Evolutionary conservation across 371 early-diverging fungal genomes (phyloP).

Genomic region (Apophysomyces ossiformis): DNA sequence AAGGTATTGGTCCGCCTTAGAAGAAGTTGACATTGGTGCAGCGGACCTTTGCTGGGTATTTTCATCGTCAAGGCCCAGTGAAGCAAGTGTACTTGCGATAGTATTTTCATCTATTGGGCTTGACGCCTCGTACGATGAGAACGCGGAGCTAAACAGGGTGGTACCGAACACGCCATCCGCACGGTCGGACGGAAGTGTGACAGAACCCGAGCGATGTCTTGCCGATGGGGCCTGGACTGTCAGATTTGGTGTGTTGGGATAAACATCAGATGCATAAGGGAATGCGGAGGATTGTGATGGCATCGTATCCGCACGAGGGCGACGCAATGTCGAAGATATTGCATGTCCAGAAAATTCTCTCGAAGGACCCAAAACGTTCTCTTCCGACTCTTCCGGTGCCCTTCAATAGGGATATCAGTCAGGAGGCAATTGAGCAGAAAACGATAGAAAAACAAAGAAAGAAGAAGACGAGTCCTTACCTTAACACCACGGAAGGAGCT

Average conservation of each 20-base stretch:
- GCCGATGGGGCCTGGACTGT: slow-evolving; percentile 17
- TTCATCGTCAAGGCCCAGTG: slow-evolving; percentile 71
- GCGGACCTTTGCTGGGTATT: slow-evolving; percentile 11
- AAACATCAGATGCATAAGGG: slow-evolving; percentile 17
- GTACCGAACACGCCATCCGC: slow-evolving; percentile 57
- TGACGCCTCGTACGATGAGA: slow-evolving; percentile 44
- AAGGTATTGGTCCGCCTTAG: slow-evolving; percentile 3
- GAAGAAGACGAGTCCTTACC: slow-evolving; percentile 10
- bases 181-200: slow-evolving; percentile 41
- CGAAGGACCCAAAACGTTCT: neutral
- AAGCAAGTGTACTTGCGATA: slow-evolving; percentile 69
- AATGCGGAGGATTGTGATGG: slow-evolving; percentile 17
- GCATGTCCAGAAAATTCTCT: slow-evolving; percentile 10
- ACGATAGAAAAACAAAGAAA: slow-evolving; percentile 7
- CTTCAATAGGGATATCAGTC: neutral
- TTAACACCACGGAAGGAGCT: slow-evolving; percentile 11
- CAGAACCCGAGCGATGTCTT: slow-evolving; percentile 47
- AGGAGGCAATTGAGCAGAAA: neutral
- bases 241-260: slow-evolving; percentile 20
- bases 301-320: slow-evolving; percentile 21
- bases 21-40: neutral
- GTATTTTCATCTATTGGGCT: slow-evolving; percentile 44
- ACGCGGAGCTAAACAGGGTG: slow-evolving; percentile 42
- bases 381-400: slow-evolving; percentile 5
- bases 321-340: slow-evolving; percentile 12